Evolutionary conservation across 1,139 yeast genomes (phyloP).

Genomic region (Yamadazyma jaroonii): DNA sequence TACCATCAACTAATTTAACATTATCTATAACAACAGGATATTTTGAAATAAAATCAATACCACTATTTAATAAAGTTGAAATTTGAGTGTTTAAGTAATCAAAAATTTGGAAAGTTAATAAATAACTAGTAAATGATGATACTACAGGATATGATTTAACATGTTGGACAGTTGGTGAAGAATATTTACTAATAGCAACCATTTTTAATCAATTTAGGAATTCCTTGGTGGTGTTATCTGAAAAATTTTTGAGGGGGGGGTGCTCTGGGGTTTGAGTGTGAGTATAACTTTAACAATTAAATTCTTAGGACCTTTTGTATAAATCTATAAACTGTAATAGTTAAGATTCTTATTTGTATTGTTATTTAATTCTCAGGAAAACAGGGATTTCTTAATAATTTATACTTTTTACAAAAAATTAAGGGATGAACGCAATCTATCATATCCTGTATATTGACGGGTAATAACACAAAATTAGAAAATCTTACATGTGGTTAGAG

Average conservation of each 20-base stretch:
- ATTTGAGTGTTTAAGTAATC: conserved; percentile 21
- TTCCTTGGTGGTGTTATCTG: neutral
- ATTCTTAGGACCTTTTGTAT: no score
- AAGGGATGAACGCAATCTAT: conserved; percentile 1
- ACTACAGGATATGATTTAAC: conserved; percentile 32
- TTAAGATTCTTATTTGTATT: no score
- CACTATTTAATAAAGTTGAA: conserved; percentile 13
- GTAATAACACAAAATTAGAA: no score
- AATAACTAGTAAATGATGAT: conserved; percentile 19
- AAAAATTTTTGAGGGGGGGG: no score
- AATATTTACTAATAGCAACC: conserved; percentile 8
- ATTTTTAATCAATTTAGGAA: neutral
- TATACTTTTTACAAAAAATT: neutral
- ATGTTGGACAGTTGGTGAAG: conserved; percentile 37
- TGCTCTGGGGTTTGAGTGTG: no score
- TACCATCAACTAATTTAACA: conserved; percentile 26
- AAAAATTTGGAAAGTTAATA: conserved; percentile 27
- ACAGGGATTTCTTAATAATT: neutral
- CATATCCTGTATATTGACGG: neutral
- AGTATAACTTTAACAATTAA: no score
- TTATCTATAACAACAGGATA: conserved; percentile 23
- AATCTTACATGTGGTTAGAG: no score
- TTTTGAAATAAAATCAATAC: conserved; percentile 6
- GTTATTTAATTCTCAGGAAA: neutral
- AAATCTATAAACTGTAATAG: no score